Conservation (phyloP, 371 early-diverging fungal species). For the Mucor circinelloides region DNA sequence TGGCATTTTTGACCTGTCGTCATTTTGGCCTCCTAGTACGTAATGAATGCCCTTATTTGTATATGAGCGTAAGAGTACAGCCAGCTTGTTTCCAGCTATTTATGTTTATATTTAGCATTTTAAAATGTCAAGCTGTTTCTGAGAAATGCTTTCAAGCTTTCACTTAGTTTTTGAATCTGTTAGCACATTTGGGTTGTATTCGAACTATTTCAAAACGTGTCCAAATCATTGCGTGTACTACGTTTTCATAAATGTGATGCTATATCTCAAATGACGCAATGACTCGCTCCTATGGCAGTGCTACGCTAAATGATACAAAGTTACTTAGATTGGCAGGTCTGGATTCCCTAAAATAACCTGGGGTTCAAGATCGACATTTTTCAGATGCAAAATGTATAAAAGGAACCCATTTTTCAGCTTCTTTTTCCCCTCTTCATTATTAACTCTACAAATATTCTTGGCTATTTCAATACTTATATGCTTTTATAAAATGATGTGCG, state of each 20-base stretch:
- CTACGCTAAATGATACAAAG: background rate
- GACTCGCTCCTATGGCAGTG: background rate
- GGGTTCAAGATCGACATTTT: background rate
- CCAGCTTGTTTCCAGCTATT: background rate
- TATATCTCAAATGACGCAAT: background rate
- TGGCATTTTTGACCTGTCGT: background rate
- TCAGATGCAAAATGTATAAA: background rate
- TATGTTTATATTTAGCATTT: too few relatives aligned
- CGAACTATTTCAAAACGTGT: background rate
- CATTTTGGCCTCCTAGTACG: background rate
- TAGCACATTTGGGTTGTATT: background rate
- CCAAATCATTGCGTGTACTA: background rate
- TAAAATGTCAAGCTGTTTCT: too few relatives aligned
- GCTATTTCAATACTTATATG: background rate
- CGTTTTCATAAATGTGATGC: background rate
- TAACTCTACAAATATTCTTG: background rate
- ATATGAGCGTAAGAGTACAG: background rate
- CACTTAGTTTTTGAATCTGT: background rate
- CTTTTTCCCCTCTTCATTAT: background rate
- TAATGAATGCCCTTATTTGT: background rate
- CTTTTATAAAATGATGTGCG: conserved; percentile 19
- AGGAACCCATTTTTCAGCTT: background rate
- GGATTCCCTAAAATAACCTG: background rate
- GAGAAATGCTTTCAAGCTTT: background rate
- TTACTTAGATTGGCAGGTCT: background rate